phyloP scores from a whole-genome alignment of 2,329 filamentous ascomycete species.

The Harringtonia aguacate region DNA sequence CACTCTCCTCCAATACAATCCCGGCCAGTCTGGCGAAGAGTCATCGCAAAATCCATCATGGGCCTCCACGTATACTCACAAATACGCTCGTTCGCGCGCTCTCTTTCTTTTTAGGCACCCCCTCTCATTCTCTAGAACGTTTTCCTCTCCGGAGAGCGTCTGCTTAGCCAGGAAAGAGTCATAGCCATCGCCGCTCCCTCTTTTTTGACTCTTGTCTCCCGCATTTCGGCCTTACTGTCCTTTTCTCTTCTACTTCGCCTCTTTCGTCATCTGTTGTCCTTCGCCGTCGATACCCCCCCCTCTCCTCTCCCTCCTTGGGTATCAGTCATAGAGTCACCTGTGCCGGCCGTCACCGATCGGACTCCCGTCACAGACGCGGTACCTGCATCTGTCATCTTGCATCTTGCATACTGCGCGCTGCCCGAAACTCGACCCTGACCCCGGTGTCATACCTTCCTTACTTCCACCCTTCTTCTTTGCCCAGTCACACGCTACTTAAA shows the following conservation, averaged over 20 bases:
- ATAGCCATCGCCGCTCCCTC: slow-evolving; percentile 1
- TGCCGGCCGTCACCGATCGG: too few species aligned
- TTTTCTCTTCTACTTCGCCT: slow-evolving; percentile 1
- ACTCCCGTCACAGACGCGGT: too few species aligned
- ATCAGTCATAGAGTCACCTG: not conserved
- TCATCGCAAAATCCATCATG: slow-evolving; percentile 13
- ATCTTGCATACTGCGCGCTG: too few species aligned
- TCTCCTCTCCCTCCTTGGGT: not conserved
- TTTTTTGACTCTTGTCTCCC: not conserved
- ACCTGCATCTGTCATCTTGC: too few species aligned
- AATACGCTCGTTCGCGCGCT: slow-evolving; percentile 9
- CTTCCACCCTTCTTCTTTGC: not conserved
- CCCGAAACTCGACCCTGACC: not conserved
- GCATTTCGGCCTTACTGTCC: not conserved
- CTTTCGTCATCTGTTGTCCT: not conserved
- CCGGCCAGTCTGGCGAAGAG: slow-evolving; percentile 7
- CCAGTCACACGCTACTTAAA: not conserved
- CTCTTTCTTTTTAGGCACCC: slow-evolving; percentile 6
- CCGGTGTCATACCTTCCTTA: too few species aligned
- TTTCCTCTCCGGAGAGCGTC: not conserved
- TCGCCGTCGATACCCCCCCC: slow-evolving; percentile 3
- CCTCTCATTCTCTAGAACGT: slow-evolving; percentile 1
- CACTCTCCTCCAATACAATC: slow-evolving; percentile 6
- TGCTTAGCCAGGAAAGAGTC: slow-evolving; percentile 10
- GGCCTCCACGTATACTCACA: slow-evolving; percentile 12